Base-by-base conservation (phyloP, 177 flowering plant species). In the Tripterygium wilfordii region DNA sequence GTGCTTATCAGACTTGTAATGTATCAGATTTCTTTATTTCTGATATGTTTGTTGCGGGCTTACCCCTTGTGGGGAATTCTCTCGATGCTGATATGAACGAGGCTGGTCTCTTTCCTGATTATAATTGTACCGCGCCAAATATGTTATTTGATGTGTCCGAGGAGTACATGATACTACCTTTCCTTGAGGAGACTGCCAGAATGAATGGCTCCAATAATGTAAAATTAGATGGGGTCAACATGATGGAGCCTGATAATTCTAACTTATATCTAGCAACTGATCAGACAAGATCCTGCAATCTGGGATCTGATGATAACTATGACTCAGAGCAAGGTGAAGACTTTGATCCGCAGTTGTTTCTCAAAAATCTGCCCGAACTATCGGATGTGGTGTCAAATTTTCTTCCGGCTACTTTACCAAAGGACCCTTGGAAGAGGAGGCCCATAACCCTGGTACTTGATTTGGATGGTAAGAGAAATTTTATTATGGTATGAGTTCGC, bases 401-500 rank as follows among this genome's bases (percentile, higher is more conserved):
- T 28, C 53, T 53, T 58, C 75, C 88, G 0, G 24, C 56, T 26
- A 21, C 59, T 31, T 48, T 61, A 33, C 77, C 79, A 14, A 74
- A 62, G 64, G 77, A 76, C 58, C 43, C 59, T 37, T 51, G 37
- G 44, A 83, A 58, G 58, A 63, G 47, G 63, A 86, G 81, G 64
- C 20, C 72, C 28, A 56, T 88, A 8, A 91, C 96, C 29, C 58
- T 91, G 12, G 96, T 88, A 13, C 94, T 91, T 56, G 96, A 91
- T 70, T 72, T 87, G 67, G 98, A 88, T 74, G 98, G 96, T 87
- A 70, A 71, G 79, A 15, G 48, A 45, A 30, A 35, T 41, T 2
- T n/a, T 15, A 37, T 18, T 17, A 13, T 35, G 22, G 9, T 21
- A 15, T 28, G 21, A n/a, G n/a, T n/a, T n/a, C n/a, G n/a, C n/a